Percentiles rank a stretch among this genome's conserved stretches.
These are phyloP conservation scores for Diaporthe amygdali DNA, from an alignment of 2,329 filamentous ascomycete genomes.

Conservation along the genomic window DNA sequence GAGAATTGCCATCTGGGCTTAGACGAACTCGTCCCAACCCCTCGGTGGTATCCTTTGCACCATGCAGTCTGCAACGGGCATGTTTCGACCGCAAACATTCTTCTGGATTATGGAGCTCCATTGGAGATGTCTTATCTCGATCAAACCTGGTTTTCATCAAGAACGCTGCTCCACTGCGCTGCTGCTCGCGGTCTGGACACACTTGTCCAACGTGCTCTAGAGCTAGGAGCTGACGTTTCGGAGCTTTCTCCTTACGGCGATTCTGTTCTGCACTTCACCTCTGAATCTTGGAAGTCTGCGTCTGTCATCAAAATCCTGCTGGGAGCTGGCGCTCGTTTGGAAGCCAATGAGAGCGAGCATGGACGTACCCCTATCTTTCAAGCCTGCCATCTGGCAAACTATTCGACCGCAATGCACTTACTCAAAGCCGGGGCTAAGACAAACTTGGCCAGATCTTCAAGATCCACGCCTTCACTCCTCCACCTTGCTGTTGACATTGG, in stretches of 20 bases:
- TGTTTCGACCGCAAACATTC: neutral
- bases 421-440: neutral
- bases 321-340: neutral
- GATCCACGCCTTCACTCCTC: neutral
- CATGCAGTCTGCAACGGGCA: neutral
- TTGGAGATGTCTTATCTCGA: neutral
- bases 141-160: neutral
- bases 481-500: neutral
- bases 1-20: neutral
- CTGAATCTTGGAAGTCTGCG: neutral
- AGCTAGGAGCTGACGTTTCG: neutral
- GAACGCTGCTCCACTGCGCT: neutral
- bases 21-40: neutral
- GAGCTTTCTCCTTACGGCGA: no score
- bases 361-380: neutral
- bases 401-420: neutral
- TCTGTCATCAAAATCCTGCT: neutral
- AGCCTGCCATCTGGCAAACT: neutral
- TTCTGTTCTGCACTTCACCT: neutral
- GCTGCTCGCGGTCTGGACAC: neutral
- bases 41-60: neutral
- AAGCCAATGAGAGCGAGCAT: neutral
- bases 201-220: neutral
- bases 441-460: neutral
- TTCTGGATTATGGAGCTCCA: neutral